Base-by-base conservation (phyloP, 768 basidiomycete species). In the Ramaria rubella region DNA sequence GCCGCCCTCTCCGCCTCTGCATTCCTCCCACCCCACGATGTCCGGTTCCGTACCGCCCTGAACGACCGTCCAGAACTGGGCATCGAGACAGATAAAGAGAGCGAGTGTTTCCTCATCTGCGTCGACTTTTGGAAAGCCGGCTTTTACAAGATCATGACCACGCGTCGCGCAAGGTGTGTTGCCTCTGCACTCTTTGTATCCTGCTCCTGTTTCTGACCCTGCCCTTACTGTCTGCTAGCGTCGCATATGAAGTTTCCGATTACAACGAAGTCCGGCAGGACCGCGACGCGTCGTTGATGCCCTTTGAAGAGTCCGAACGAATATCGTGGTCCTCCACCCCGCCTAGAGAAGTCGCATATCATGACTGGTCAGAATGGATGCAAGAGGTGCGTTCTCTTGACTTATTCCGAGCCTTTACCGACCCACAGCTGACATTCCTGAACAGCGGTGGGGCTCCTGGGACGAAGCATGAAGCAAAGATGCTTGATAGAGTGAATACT, bases 141-240 rank as follows among this genome's bases (percentile, higher is more conserved):
- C 0, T 75, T 73, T 55, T 75, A 75, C 1, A 63, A 73, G 38
- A 77, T 77, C 63, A 69, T 76, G 62, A 74, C 75, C 73, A 73
- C 76, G 1, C 72, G 74, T 21, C 63, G 74, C 26, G 75, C 75
- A 53, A 75, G 75, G 64, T 57, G 15, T 3, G 58, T 30, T 36
- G 49, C 12, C 14, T 51, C 31, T 31, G 23, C 17, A 19, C 17
- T 1, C 31, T 51, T 15, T 12, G 29, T 17, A 29, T 56, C 3
- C 7, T 15, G 8, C 12, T 12, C 14, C 24, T 52, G 31, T 50
- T 49, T n/a, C n/a, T n/a, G n/a, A n/a, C n/a, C n/a, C n/a, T n/a
- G n/a, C n/a, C 11, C 21, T 8, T 56, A 11, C 21, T 56, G 26
- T 5, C 30, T 50, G n/a, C 29, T 23, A 56, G 55, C 31, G 55